Conservation (phyloP, 768 basidiomycete species). For the Paxillus involutus region DNA sequence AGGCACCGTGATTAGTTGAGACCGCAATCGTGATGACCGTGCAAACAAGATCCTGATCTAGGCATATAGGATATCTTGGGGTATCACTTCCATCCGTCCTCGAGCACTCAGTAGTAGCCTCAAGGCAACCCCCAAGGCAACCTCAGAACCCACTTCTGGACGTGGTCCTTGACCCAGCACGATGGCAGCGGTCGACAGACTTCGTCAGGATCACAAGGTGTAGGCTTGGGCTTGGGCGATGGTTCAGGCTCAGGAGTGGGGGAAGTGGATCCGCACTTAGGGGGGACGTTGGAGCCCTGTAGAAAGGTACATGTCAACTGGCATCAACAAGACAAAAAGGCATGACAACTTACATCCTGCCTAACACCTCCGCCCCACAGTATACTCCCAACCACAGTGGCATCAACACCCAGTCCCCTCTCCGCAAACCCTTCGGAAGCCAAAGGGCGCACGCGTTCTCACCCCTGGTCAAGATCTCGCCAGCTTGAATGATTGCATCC, state of each 20-base stretch:
- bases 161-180: slow-evolving; percentile 23
- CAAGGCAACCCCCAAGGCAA: slow-evolving; percentile 22
- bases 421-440: slow-evolving; percentile 80
- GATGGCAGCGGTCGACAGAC: slow-evolving; percentile 24
- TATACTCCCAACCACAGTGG: slow-evolving; percentile 69
- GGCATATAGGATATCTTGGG: too few species aligned
- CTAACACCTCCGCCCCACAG: slow-evolving; percentile 95
- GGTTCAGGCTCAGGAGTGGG: slow-evolving; percentile 17
- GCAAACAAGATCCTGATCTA: too few species aligned
- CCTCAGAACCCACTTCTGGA: slow-evolving; percentile 20
- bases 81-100: too few species aligned
- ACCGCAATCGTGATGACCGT: too few species aligned
- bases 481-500: slow-evolving; percentile 88
- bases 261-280: slow-evolving; percentile 34
- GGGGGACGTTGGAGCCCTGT: slow-evolving; percentile 41
- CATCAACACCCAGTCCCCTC: slow-evolving; percentile 80
- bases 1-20: too few species aligned
- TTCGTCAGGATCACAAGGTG: slow-evolving; percentile 35
- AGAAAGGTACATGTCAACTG: background rate
- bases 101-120: slow-evolving; percentile 15
- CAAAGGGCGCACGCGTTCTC: slow-evolving; percentile 91
- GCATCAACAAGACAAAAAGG: background rate
- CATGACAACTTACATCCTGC: slow-evolving; percentile 47
- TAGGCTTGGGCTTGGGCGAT: slow-evolving; percentile 26
- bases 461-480: slow-evolving; percentile 85